phyloP scores from a whole-genome alignment of 2,329 filamentous ascomycete species.

The Aspergillus luchuensis region DNA sequence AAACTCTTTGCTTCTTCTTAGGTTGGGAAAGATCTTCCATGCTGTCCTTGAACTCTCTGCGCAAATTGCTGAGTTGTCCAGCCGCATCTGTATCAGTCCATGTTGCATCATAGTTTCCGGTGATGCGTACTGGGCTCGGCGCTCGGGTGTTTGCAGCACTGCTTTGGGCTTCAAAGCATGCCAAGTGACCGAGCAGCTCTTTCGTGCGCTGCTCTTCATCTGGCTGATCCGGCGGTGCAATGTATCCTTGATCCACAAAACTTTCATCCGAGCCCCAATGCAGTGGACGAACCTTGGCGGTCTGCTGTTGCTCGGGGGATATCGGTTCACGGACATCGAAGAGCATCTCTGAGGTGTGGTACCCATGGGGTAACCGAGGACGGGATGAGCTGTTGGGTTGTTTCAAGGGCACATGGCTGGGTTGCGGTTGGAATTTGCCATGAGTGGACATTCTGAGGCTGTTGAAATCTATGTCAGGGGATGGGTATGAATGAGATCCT shows the following conservation, averaged over 20 bases:
- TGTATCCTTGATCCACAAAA: conserved; percentile 64
- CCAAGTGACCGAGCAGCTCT: conserved; percentile 58
- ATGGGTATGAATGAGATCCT: conserved; percentile 32
- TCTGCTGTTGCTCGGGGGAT: conserved; percentile 40
- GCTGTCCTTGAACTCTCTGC: conserved; percentile 20
- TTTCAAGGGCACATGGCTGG: conserved; percentile 15
- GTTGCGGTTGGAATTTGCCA: conserved; percentile 23
- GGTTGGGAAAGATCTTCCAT: conserved; percentile 30
- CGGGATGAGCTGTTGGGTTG: conserved; percentile 20
- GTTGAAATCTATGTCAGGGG: conserved; percentile 24
- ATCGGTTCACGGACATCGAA: conserved; percentile 41
- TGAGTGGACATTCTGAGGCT: conserved; percentile 21
- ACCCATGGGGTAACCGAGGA: conserved; percentile 31
- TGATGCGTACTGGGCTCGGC: conserved; percentile 54
- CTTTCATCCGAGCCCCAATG: conserved; percentile 70
- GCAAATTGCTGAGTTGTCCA: conserved; percentile 12
- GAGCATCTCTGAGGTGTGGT: conserved; percentile 42
- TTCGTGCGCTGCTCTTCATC: conserved; percentile 60
- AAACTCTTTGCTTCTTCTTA: conserved; percentile 35
- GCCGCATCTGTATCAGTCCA: conserved; percentile 20
- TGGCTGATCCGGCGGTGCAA: conserved; percentile 59
- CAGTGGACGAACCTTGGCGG: conserved; percentile 47
- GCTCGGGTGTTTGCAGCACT: conserved; percentile 63
- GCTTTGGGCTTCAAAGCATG: conserved; percentile 58
- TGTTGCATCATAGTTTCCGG: conserved; percentile 14